phyloP scores from a whole-genome alignment of 2,329 filamentous ascomycete species.

The Trichoderma hamatum region DNA sequence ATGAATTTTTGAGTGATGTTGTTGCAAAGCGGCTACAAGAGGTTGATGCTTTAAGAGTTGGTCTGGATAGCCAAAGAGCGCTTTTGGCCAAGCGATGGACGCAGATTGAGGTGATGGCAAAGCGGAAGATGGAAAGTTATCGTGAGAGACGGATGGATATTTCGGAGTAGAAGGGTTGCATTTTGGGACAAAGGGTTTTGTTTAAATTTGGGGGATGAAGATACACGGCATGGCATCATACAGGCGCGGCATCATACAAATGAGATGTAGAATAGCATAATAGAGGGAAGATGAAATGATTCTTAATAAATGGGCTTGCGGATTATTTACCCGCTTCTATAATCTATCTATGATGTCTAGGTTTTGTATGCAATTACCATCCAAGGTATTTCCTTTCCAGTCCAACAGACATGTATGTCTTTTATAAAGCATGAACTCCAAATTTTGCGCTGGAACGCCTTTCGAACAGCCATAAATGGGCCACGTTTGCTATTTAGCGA shows the following conservation, averaged over 20 bases:
- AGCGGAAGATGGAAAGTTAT: not conserved
- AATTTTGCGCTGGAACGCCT: not conserved
- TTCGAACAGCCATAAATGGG: not conserved
- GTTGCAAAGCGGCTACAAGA: not conserved
- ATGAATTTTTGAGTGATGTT: not conserved
- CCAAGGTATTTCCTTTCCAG: not conserved
- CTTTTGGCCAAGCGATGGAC: conserved; percentile 12
- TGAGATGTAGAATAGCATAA: not conserved
- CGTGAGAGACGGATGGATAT: not conserved
- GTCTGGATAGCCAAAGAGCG: not conserved
- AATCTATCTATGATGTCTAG: not conserved
- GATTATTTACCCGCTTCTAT: not conserved
- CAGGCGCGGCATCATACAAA: not conserved
- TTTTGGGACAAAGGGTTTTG: too few species aligned
- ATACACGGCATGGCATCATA: not conserved
- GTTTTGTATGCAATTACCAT: not conserved
- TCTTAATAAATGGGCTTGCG: not conserved
- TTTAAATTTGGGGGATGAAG: not conserved
- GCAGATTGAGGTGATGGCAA: conserved; percentile 6
- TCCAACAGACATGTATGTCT: not conserved
- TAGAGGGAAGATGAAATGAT: not conserved
- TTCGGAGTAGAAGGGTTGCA: not conserved
- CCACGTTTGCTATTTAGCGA: not conserved
- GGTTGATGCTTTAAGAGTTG: not conserved
- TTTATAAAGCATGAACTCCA: not conserved